These are phyloP conservation scores for Cytospora paraplurivora DNA, from an alignment of 2,329 filamentous ascomycete genomes.

Conservation along the genomic window DNA sequence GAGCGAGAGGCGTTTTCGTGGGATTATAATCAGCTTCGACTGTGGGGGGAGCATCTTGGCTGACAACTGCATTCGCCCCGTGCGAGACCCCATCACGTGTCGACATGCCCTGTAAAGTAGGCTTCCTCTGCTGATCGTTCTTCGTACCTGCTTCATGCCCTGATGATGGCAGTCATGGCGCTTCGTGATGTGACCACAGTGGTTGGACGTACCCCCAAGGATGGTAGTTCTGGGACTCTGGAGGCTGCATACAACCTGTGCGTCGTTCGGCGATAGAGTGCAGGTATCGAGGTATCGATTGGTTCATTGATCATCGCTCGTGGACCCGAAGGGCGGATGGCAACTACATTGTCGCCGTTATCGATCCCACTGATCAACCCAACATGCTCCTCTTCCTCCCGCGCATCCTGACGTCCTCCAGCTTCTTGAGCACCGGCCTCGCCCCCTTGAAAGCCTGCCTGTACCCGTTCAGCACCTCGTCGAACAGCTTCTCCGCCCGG, in stretches of 20 bases:
- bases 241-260: not conserved
- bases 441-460: conserved; percentile 74
- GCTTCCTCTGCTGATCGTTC: not conserved
- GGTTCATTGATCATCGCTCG: not conserved
- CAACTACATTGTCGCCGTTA: not conserved
- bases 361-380: conserved; percentile 56
- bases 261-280: not conserved
- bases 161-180: not conserved
- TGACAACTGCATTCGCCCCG: not conserved
- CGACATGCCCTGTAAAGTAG: not conserved
- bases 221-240: not conserved
- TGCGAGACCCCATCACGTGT: not conserved
- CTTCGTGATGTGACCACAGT: not conserved
- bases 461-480: conserved; percentile 75
- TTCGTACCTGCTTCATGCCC: not conserved
- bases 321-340: not conserved
- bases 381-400: conserved; percentile 97
- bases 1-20: not conserved
- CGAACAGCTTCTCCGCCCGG: conserved; percentile 74
- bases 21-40: not conserved
- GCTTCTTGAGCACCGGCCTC: conserved; percentile 70
- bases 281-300: not conserved
- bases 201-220: not conserved
- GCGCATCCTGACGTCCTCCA: conserved; percentile 91
- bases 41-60: not conserved